These are phyloP conservation scores for Picochlorum costavermella DNA, from an alignment of 139 green algal species.

Conservation along the genomic window DNA sequence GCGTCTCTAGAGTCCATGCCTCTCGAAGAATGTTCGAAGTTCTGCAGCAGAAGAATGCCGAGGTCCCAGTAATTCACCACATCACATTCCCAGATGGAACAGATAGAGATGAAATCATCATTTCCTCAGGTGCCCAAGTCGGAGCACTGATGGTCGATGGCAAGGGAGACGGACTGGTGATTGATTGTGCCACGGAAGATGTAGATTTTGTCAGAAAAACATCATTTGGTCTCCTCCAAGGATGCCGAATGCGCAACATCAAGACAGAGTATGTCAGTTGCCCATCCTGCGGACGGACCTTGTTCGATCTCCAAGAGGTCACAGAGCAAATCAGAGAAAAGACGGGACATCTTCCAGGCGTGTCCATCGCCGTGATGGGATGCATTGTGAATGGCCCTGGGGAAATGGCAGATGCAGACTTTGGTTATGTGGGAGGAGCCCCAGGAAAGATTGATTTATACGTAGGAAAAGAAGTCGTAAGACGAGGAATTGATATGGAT, in stretches of 20 bases:
- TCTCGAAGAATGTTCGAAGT: constrained; percentile 82
- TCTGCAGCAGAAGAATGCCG: constrained; percentile 45
- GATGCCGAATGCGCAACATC: constrained; percentile 93
- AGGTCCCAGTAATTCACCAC: constrained; percentile 86
- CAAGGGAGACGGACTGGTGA: constrained; percentile 85
- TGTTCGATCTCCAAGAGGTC: constrained; percentile 98
- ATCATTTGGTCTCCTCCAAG: constrained; percentile 93
- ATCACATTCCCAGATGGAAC: constrained; percentile 44
- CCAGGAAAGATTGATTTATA: constrained; percentile 98
- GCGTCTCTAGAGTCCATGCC: constrained; percentile 69
- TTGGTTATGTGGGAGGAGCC: constrained; percentile 82
- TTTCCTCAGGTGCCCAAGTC: constrained; percentile 64
- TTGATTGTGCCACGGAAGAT: constrained; percentile 69
- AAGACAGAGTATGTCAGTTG: constrained; percentile 99
- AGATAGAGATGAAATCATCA: constrained; percentile 65
- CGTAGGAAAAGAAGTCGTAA: constrained; percentile 97
- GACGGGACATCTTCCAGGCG: constrained; percentile 91
- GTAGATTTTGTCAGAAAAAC: constrained; percentile 84
- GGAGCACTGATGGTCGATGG: constrained; percentile 91
- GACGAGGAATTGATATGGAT: constrained; percentile 75
- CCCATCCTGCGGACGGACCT: constrained; percentile 92
- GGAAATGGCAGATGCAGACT: constrained; percentile 99
- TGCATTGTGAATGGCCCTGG: constrained; percentile 99
- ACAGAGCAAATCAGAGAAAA: constrained; percentile 85
- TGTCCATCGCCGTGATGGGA: constrained; percentile 97